phyloP scores from a whole-genome alignment of 192 early-diverging fungal genomes.

The Gigaspora rosea region DNA sequence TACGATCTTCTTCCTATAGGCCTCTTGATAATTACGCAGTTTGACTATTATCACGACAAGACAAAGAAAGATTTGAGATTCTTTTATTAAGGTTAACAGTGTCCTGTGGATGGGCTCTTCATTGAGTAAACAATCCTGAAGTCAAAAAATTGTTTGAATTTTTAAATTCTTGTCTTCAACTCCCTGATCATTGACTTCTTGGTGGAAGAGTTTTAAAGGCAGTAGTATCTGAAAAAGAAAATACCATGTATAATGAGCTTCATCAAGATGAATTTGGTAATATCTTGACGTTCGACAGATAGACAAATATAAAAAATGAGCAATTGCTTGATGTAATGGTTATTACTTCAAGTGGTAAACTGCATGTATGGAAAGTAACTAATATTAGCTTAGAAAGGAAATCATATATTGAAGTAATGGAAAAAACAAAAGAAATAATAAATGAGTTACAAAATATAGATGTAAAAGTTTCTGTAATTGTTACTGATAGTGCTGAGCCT shows the following conservation, averaged over 20 bases:
- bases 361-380: background rate
- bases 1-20: background rate
- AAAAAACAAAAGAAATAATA: slow-evolving; percentile 3
- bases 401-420: background rate
- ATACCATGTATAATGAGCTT: background rate
- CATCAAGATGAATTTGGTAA: background rate
- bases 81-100: slow-evolving; percentile 1
- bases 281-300: slow-evolving; percentile 16
- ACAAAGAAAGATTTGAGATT: background rate
- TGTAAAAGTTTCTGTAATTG: slow-evolving; percentile 2
- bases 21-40: slow-evolving; percentile 1
- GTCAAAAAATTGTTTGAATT: slow-evolving; percentile 9
- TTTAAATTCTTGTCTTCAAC: slow-evolving; percentile 8
- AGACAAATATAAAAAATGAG: slow-evolving; percentile 13
- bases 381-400: slow-evolving; percentile 3
- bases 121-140: slow-evolving; percentile 10
- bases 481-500: background rate
- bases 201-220: background rate
- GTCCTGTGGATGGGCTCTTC: background rate
- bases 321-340: slow-evolving; percentile 1
- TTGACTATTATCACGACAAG: background rate
- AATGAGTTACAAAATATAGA: background rate
- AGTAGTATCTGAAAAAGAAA: background rate
- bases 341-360: background rate
- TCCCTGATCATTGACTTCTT: background rate